phyloP scores from a whole-genome alignment of 805 yeast species.

The Kazachstania africana region DNA sequence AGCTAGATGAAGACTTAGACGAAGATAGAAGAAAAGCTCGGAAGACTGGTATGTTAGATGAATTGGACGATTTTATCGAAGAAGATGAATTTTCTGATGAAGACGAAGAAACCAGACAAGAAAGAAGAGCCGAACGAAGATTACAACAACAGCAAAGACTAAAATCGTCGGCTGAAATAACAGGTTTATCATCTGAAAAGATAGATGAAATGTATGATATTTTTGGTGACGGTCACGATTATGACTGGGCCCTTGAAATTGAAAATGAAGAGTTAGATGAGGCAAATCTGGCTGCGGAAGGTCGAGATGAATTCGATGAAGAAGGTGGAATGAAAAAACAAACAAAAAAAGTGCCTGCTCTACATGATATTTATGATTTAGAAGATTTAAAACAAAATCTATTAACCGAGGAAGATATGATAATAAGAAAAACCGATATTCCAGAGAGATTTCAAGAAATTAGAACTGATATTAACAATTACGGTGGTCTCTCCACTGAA shows the following conservation, averaged over 20 bases:
- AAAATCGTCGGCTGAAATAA: constrained; percentile 43
- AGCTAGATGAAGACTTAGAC: constrained; percentile 8
- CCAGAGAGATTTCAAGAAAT: constrained; percentile 87
- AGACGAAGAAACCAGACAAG: constrained; percentile 38
- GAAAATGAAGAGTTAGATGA: constrained; percentile 35
- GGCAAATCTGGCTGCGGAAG: constrained; percentile 24
- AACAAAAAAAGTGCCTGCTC: constrained; percentile 30
- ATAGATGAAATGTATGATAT: constrained; percentile 88
- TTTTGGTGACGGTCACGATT: constrained; percentile 94
- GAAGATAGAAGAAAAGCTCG: constrained; percentile 21
- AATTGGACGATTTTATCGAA: constrained; percentile 93
- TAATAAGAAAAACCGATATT: constrained; percentile 71
- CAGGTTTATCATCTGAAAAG: constrained; percentile 73
- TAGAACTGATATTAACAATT: constrained; percentile 51
- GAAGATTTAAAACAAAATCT: constrained; percentile 83
- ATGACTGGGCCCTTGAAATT: constrained; percentile 92
- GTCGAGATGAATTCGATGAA: constrained; percentile 23
- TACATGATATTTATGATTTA: constrained; percentile 89
- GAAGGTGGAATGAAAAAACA: constrained; percentile 23
- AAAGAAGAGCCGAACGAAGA: constrained; percentile 25
- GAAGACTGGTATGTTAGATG: constrained; percentile 45
- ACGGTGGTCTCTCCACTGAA: constrained; percentile 50
- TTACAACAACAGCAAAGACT: constrained; percentile 32
- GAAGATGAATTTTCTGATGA: constrained; percentile 94
- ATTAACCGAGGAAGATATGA: constrained; percentile 86